Conservation (phyloP, 768 basidiomycete species). For the Ramaria rubella region DNA sequence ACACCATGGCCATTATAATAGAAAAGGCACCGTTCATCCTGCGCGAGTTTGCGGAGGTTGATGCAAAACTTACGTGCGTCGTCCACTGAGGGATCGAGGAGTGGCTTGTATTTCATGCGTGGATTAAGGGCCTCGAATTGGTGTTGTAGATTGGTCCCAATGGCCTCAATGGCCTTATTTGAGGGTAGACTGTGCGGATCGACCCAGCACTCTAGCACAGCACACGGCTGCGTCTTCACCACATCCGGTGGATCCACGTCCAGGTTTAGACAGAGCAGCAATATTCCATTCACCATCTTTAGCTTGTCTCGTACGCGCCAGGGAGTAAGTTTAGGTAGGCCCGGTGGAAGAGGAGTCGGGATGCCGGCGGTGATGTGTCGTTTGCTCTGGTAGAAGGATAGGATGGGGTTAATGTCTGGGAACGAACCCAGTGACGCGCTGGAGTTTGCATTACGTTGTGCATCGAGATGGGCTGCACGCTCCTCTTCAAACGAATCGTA, state of each 20-base stretch:
- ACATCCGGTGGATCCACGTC: conserved; percentile 97
- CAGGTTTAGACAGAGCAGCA: conserved; percentile 92
- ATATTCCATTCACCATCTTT: conserved; percentile 83
- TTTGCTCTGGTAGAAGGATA: conserved; percentile 35
- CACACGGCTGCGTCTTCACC: conserved; percentile 95
- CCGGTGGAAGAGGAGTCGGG: conserved; percentile 62
- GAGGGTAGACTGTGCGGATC: conserved; percentile 91
- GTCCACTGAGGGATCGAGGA: conserved; percentile 91
- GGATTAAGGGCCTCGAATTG: conserved; percentile 95
- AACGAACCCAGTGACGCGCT: conserved; percentile 13
- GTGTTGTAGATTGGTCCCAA: conserved; percentile 86
- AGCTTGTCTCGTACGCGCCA: conserved; percentile 87
- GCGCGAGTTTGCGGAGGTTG: conserved; percentile 77
- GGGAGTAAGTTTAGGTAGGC: conserved; percentile 56
- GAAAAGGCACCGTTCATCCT: conserved; percentile 90
- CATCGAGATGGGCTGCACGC: background rate
- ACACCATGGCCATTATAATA: conserved; percentile 99
- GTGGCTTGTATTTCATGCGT: conserved; percentile 91
- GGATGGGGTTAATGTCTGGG: conserved; percentile 15
- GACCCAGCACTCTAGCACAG: conserved; percentile 94
- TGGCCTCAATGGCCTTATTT: conserved; percentile 88
- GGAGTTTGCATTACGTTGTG: background rate
- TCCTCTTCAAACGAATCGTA: conserved; percentile 2
- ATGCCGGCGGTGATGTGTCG: conserved; percentile 89
- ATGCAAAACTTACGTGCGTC: conserved; percentile 86